Percentiles rank a stretch among this genome's conserved stretches.
These are phyloP conservation scores for Alternaria sp. DNA, from an alignment of 2,329 filamentous ascomycete species.

Conservation along the genomic window DNA sequence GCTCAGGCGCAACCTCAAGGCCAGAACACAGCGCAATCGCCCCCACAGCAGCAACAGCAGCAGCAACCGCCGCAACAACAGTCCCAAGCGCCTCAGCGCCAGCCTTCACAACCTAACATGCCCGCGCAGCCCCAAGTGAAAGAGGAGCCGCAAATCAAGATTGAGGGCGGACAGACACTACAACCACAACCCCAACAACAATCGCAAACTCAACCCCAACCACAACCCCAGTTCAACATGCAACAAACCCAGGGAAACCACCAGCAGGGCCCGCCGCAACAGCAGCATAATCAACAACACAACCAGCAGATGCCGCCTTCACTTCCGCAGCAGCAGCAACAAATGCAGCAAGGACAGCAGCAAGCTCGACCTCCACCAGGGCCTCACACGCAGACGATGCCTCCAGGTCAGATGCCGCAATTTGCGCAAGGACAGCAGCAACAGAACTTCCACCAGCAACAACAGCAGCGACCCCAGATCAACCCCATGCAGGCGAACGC, in stretches of 20 bases:
- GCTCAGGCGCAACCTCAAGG: slow-evolving; percentile 26
- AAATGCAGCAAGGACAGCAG: slow-evolving; percentile 22
- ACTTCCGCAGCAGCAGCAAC: slow-evolving; percentile 28
- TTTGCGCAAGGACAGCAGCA: slow-evolving; percentile 38
- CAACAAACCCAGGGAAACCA: slow-evolving; percentile 28
- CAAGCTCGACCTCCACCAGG: slow-evolving; percentile 36
- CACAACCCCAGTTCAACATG: slow-evolving; percentile 29
- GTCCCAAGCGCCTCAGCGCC: slow-evolving; percentile 37
- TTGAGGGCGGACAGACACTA: slow-evolving; percentile 39
- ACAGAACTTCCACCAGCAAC: slow-evolving; percentile 36
- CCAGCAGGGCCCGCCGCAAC: slow-evolving; percentile 26
- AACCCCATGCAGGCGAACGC: slow-evolving; percentile 46
- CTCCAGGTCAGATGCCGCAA: slow-evolving; percentile 34
- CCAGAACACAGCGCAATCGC: slow-evolving; percentile 31
- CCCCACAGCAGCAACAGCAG: slow-evolving; percentile 34
- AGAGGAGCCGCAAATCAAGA: slow-evolving; percentile 45
- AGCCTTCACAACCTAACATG: slow-evolving; percentile 37
- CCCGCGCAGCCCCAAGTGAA: slow-evolving; percentile 34
- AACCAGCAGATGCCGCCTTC: slow-evolving; percentile 30
- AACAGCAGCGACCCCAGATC: slow-evolving; percentile 43
- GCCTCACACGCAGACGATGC: slow-evolving; percentile 37
- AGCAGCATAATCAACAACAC: slow-evolving; percentile 21
- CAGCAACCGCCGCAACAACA: slow-evolving; percentile 27
- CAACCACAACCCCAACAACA: slow-evolving; percentile 31
- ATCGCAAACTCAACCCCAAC: slow-evolving; percentile 15